These are phyloP conservation scores for Skeletonema costatum DNA, from an alignment of 108 stramenopile genomes.

Conservation along the genomic window DNA sequence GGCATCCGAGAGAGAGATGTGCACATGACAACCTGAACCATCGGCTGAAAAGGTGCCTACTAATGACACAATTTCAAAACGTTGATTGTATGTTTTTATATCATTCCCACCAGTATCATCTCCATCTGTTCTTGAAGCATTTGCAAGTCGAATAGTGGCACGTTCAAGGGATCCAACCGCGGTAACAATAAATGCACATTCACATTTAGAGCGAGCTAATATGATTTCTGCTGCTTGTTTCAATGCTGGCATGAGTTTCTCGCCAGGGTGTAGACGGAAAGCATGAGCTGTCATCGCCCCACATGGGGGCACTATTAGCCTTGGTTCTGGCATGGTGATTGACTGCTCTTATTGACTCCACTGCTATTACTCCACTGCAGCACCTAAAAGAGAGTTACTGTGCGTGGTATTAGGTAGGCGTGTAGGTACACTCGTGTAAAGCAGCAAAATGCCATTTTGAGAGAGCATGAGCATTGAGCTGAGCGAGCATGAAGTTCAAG, in stretches of 20 bases:
- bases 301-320: conserved; percentile 27
- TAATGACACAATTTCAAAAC: conserved; percentile 73
- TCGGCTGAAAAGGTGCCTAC: conserved; percentile 67
- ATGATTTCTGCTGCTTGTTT: conserved; percentile 43
- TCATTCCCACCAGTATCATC: conserved; percentile 32
- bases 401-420: neutral
- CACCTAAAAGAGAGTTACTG: too few relatives aligned
- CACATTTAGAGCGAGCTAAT: conserved; percentile 23
- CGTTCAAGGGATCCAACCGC: conserved; percentile 68
- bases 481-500: too few relatives aligned
- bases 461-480: too few relatives aligned
- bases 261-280: conserved; percentile 60
- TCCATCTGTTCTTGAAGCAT: conserved; percentile 38
- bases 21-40: conserved; percentile 53
- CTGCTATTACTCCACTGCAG: too few relatives aligned
- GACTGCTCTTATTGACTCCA: too few relatives aligned
- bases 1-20: conserved; percentile 57
- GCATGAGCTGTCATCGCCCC: conserved; percentile 57
- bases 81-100: conserved; percentile 59
- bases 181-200: conserved; percentile 66
- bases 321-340: neutral
- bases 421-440: neutral
- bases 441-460: too few relatives aligned
- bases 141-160: conserved; percentile 77
- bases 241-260: conserved; percentile 55